phyloP scores from a whole-genome alignment of 331 rosid species.

The Malus hybrid region DNA sequence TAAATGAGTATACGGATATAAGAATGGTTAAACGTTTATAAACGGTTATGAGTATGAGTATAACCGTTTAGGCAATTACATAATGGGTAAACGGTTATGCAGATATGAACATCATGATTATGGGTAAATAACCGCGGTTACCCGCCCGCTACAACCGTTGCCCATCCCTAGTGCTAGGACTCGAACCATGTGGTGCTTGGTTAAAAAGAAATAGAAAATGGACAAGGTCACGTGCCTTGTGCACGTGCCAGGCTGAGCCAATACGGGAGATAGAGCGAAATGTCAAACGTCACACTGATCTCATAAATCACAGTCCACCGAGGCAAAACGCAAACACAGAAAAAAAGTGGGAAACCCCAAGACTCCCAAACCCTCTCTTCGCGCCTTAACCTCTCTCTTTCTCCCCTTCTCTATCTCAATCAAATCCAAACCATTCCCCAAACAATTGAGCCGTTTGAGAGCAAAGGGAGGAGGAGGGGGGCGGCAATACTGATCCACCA shows the following conservation, averaged over 20 bases:
- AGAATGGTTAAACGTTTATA: too few species aligned
- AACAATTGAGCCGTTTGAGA: neutral
- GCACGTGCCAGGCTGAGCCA: neutral
- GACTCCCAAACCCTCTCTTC: constrained; percentile 12
- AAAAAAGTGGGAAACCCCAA: constrained; percentile 7
- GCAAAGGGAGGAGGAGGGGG: neutral
- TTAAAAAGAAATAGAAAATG: neutral
- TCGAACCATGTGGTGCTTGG: neutral
- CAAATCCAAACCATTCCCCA: neutral
- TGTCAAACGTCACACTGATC: neutral
- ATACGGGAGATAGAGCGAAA: neutral
- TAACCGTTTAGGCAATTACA: too few species aligned
- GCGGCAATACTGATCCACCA: constrained; percentile 1
- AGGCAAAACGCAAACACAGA: neutral
- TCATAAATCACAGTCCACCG: neutral
- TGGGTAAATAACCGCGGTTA: too few species aligned
- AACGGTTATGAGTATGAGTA: too few species aligned
- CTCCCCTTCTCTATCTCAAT: neutral
- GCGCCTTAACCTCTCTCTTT: constrained; percentile 5
- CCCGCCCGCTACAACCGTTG: too few species aligned
- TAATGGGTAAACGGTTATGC: too few species aligned
- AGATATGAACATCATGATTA: too few species aligned
- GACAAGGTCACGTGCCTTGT: constrained; percentile 2
- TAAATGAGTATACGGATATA: too few species aligned
- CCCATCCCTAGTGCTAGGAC: accelerated